Evolutionary conservation across 163 green algal species (phyloP).

Genomic region (Scenedesmus sp.): DNA sequence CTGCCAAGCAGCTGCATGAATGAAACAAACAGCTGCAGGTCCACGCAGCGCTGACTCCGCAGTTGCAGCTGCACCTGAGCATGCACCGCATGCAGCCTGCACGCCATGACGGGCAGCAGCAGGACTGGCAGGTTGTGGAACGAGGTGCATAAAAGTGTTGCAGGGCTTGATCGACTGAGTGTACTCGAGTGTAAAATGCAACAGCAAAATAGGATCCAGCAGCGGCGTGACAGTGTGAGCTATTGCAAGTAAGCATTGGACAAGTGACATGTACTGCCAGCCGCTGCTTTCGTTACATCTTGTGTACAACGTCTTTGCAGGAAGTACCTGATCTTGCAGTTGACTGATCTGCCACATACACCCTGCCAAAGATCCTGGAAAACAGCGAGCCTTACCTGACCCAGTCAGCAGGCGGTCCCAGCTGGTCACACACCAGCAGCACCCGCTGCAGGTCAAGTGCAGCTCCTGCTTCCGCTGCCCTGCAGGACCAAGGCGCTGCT

Average conservation of each 20-base stretch:
- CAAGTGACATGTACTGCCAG: no score
- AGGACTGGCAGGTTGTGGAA: background rate
- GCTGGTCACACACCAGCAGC: conserved; percentile 11
- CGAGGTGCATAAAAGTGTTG: no score
- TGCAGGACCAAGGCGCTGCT: background rate
- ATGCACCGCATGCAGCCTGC: conserved; percentile 12
- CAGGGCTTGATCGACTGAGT: no score
- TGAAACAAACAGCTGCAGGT: background rate
- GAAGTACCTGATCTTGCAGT: no score
- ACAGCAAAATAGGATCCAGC: background rate
- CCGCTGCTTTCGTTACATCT: no score
- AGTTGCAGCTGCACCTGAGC: conserved; percentile 25
- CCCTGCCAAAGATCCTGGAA: background rate
- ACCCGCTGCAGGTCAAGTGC: background rate
- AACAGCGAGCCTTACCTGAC: conserved; percentile 6
- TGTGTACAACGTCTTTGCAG: no score
- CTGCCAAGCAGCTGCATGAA: conserved; percentile 25
- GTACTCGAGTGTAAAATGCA: background rate
- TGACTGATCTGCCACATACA: no score
- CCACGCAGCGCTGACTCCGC: background rate
- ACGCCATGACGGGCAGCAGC: background rate
- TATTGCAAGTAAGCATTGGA: no score
- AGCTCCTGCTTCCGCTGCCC: conserved; percentile 3
- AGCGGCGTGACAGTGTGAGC: background rate
- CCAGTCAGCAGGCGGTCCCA: conserved; percentile 25